Conservation (phyloP, 2,329 filamentous ascomycete genomes). For the Zymoseptoria pseudotritici region DNA sequence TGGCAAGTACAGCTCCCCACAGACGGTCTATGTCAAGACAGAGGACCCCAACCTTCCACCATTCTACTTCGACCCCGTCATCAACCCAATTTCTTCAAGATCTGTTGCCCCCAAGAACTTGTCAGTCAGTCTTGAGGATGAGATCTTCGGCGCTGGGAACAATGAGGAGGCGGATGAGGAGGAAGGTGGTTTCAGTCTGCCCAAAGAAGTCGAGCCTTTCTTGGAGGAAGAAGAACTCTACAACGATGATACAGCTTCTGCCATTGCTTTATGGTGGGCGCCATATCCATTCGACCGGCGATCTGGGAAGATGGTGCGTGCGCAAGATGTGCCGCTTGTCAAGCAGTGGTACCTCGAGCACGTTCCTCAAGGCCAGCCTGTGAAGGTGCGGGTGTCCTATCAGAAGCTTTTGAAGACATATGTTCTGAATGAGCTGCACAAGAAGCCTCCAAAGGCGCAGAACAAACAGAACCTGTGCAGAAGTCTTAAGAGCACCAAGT, state of each 20-base stretch:
- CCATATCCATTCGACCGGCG: conserved; percentile 92
- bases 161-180: conserved; percentile 65
- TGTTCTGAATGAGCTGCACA: conserved; percentile 93
- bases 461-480: conserved; percentile 88
- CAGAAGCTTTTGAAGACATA: conserved; percentile 96
- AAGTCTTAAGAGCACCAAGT: conserved; percentile 91
- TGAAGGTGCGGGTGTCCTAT: conserved; percentile 96
- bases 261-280: conserved; percentile 96
- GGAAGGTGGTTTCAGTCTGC: conserved; percentile 60
- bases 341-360: conserved; percentile 99
- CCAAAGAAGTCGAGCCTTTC: conserved; percentile 75
- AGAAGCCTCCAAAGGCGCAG: conserved; percentile 88
- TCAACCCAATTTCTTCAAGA: conserved; percentile 94
- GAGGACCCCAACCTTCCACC: conserved; percentile 86
- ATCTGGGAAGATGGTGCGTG: conserved; percentile 91
- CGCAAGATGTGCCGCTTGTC: conserved; percentile 90
- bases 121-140: conserved; percentile 85
- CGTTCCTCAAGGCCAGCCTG: conserved; percentile 79
- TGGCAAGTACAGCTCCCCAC: conserved; percentile 88
- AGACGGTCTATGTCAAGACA: conserved; percentile 80
- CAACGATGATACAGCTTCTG: conserved; percentile 80
- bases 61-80: conserved; percentile 96
- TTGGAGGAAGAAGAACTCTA: conserved; percentile 82
- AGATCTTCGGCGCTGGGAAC: conserved; percentile 77
- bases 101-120: conserved; percentile 91